A percentile compares a stretch with the other conserved stretches of the same genome.
These are phyloP conservation scores for Aureobasidium sp. DNA, from an alignment of 2,329 filamentous ascomycete genomes.

Conservation along the genomic window DNA sequence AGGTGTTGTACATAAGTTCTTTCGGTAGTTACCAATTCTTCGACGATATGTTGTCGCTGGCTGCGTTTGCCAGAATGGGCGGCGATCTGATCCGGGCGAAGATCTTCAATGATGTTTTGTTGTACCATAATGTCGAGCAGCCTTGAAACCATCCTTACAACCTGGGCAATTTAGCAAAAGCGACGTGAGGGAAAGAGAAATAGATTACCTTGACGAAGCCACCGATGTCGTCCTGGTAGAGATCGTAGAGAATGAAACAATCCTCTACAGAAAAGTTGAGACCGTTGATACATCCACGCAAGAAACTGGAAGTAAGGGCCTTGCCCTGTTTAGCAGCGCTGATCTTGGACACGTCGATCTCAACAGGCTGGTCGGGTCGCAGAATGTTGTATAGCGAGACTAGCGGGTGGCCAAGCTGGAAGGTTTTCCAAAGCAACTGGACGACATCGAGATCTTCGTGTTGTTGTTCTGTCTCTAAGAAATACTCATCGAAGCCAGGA, in stretches of 20 bases:
- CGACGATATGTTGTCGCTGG: constrained; percentile 80
- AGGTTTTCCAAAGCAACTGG: constrained; percentile 80
- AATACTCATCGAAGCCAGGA: constrained; percentile 61
- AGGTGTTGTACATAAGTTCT: constrained; percentile 97
- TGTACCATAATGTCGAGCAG: constrained; percentile 82
- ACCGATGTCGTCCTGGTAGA: constrained; percentile 90
- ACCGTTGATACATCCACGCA: constrained; percentile 79
- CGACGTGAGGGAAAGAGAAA: constrained; percentile 16
- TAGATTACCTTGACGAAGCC: constrained; percentile 81
- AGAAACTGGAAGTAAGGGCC: constrained; percentile 83
- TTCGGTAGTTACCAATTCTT: constrained; percentile 89
- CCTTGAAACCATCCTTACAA: constrained; percentile 84
- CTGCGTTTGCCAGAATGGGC: constrained; percentile 49
- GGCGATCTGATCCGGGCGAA: constrained; percentile 44
- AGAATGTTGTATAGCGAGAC: constrained; percentile 85
- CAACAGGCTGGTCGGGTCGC: constrained; percentile 60
- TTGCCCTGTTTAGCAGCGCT: constrained; percentile 71
- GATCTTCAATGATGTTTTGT: constrained; percentile 62
- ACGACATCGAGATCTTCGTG: constrained; percentile 73
- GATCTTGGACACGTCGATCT: constrained; percentile 54
- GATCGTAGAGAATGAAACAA: constrained; percentile 84
- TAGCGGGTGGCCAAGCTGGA: constrained; percentile 76
- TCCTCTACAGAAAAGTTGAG: constrained; percentile 72
- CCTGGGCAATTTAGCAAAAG: constrained; percentile 40
- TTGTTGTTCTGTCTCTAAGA: constrained; percentile 40